phyloP scores from a whole-genome alignment of 768 basidiomycete genomes.

The Xerocomellus intermedius region DNA sequence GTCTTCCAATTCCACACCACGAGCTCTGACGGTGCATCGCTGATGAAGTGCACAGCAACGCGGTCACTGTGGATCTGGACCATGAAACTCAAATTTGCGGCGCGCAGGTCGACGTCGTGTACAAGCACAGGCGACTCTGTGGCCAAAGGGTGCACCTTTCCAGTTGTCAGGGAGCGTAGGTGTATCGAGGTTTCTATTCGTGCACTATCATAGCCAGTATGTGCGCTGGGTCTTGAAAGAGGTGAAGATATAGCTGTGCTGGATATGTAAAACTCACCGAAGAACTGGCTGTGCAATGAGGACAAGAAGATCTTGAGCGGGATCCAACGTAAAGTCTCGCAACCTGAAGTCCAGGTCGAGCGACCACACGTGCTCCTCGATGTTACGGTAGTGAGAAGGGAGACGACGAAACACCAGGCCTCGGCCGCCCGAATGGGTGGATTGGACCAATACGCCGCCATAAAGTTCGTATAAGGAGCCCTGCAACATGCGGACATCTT shows the following conservation, averaged over 20 bases:
- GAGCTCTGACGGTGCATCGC: conserved; percentile 42
- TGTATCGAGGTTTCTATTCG: conserved; percentile 36
- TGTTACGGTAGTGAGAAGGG: conserved; percentile 48
- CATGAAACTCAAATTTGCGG: conserved; percentile 35
- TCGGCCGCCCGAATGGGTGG: conserved; percentile 17
- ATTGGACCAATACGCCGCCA: conserved; percentile 55
- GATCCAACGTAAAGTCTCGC: conserved; percentile 65
- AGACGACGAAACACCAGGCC: conserved; percentile 46
- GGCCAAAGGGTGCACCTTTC: conserved; percentile 46
- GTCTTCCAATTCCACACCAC: conserved; percentile 70
- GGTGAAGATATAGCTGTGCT: neutral
- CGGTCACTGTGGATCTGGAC: conserved; percentile 57
- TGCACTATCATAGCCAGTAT: too few relatives aligned
- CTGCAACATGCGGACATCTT: conserved; percentile 37
- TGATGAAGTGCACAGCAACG: conserved; percentile 49
- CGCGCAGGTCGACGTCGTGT: conserved; percentile 19
- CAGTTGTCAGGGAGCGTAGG: conserved; percentile 45
- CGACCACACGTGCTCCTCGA: conserved; percentile 46
- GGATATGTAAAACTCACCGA: conserved; percentile 30
- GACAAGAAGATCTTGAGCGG: conserved; percentile 63
- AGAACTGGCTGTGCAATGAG: conserved; percentile 39
- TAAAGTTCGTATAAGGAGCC: conserved; percentile 58
- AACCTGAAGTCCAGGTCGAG: conserved; percentile 37
- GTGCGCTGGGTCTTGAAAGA: conserved; percentile 10
- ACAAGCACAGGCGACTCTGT: conserved; percentile 33